These are phyloP conservation scores for Plenodomus biglobosus DNA, from an alignment of 2,329 filamentous ascomycete genomes.

Conservation along the genomic window DNA sequence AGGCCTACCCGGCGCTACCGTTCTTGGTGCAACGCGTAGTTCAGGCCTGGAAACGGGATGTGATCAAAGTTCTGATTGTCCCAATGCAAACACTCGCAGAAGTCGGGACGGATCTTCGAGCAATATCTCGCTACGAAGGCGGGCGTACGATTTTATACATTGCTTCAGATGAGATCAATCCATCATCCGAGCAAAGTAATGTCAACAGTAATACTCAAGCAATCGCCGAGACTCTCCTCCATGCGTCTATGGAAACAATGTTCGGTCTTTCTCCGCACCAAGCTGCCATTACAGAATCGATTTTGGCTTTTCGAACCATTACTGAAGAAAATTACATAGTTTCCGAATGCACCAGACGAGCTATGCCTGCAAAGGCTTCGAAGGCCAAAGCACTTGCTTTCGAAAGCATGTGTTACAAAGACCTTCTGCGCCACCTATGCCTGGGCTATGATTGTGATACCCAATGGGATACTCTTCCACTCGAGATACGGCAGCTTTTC, in stretches of 20 bases:
- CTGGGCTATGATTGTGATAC: constrained; percentile 54
- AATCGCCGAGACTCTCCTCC: constrained; percentile 41
- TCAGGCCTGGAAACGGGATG: constrained; percentile 36
- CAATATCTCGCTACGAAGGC: constrained; percentile 38
- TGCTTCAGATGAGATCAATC: constrained; percentile 34
- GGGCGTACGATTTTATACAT: constrained; percentile 36
- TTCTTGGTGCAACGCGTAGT: constrained; percentile 35
- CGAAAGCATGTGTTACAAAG: constrained; percentile 41
- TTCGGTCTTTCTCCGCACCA: constrained; percentile 39
- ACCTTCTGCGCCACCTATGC: constrained; percentile 52
- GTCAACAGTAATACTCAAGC: constrained; percentile 38
- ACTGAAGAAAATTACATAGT: constrained; percentile 25
- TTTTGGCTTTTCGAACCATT: constrained; percentile 28
- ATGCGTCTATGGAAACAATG: constrained; percentile 39
- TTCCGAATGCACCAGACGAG: constrained; percentile 38
- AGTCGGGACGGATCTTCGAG: constrained; percentile 40
- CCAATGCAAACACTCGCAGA: constrained; percentile 35
- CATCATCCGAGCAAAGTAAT: constrained; percentile 26
- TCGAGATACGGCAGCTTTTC: constrained; percentile 50
- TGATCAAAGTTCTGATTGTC: constrained; percentile 39
- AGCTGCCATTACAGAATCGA: constrained; percentile 37
- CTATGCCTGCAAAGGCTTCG: constrained; percentile 30
- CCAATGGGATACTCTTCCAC: constrained; percentile 55
- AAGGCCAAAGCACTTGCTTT: constrained; percentile 23
- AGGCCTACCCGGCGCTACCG: constrained; percentile 51